phyloP scores from a whole-genome alignment of 371 early-diverging fungal genomes.

The Mycotypha africana region DNA sequence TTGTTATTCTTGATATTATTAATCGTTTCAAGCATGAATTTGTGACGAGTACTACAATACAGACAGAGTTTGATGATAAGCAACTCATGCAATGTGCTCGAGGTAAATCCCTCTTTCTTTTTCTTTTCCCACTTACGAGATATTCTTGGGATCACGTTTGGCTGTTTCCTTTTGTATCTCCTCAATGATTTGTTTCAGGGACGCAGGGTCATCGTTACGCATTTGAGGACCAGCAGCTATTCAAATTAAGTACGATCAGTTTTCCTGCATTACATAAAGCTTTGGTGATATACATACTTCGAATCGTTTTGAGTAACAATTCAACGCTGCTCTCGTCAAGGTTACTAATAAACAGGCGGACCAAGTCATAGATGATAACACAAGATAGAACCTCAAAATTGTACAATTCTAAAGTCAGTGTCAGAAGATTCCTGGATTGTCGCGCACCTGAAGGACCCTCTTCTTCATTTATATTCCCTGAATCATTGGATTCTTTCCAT shows the following conservation, averaged over 20 bases:
- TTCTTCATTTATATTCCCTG: slow-evolving; percentile 34
- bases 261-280: background rate
- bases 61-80: background rate
- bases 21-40: slow-evolving; percentile 93
- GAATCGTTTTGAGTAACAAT: slow-evolving; percentile 77
- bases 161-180: slow-evolving; percentile 58
- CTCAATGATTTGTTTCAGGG: slow-evolving; percentile 82
- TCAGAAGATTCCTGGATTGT: slow-evolving; percentile 75
- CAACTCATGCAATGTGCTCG: too few relatives aligned
- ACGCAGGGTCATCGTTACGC: slow-evolving; percentile 86
- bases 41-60: slow-evolving; percentile 60
- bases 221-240: slow-evolving; percentile 81
- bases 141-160: slow-evolving; percentile 38
- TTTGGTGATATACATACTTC: slow-evolving; percentile 39
- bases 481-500: slow-evolving; percentile 21
- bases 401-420: slow-evolving; percentile 81
- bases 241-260: background rate
- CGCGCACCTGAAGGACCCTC: slow-evolving; percentile 50
- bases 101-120: too few relatives aligned
- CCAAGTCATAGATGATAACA: slow-evolving; percentile 82
- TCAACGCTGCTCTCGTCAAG: slow-evolving; percentile 84
- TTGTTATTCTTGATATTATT: slow-evolving; percentile 91
- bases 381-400: slow-evolving; percentile 86
- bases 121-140: too few relatives aligned
- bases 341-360: slow-evolving; percentile 61